These are phyloP conservation scores for Sugiyamaella paludigena DNA, from an alignment of 1,139 yeast genomes.

Conservation along the genomic window DNA sequence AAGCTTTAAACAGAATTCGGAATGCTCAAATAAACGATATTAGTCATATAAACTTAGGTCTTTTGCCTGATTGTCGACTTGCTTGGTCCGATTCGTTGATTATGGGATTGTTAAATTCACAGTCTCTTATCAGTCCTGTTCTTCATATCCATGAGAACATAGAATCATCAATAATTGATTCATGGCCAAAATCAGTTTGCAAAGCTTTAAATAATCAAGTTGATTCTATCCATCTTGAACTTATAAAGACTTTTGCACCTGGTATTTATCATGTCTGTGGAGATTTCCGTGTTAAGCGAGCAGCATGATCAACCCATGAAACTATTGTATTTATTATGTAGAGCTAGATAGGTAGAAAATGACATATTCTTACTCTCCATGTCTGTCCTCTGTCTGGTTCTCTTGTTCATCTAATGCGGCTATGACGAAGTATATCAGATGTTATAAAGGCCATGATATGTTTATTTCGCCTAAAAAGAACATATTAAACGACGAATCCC, in stretches of 20 bases:
- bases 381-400: too few species aligned
- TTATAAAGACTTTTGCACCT: slow-evolving; percentile 83
- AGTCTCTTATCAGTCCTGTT: slow-evolving; percentile 26
- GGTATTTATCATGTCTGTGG: slow-evolving; percentile 77
- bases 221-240: slow-evolving; percentile 45
- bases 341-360: too few species aligned
- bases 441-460: too few species aligned
- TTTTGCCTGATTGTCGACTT: slow-evolving; percentile 64
- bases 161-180: slow-evolving; percentile 44
- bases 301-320: background rate
- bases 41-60: slow-evolving; percentile 72
- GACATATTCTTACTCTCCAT: too few species aligned
- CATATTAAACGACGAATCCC: too few species aligned
- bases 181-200: slow-evolving; percentile 30
- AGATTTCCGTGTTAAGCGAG: slow-evolving; percentile 40
- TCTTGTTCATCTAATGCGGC: too few species aligned
- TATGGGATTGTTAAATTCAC: slow-evolving; percentile 20
- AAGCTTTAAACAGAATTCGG: slow-evolving; percentile 45
- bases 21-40: slow-evolving; percentile 34
- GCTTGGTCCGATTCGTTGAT: slow-evolving; percentile 54
- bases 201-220: slow-evolving; percentile 4
- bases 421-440: too few species aligned
- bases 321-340: too few species aligned
- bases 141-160: slow-evolving; percentile 81
- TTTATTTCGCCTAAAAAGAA: too few species aligned